Conservation (phyloP, 1,284 basidiomycete genomes). For the Phaffia rhodozyma region DNA sequence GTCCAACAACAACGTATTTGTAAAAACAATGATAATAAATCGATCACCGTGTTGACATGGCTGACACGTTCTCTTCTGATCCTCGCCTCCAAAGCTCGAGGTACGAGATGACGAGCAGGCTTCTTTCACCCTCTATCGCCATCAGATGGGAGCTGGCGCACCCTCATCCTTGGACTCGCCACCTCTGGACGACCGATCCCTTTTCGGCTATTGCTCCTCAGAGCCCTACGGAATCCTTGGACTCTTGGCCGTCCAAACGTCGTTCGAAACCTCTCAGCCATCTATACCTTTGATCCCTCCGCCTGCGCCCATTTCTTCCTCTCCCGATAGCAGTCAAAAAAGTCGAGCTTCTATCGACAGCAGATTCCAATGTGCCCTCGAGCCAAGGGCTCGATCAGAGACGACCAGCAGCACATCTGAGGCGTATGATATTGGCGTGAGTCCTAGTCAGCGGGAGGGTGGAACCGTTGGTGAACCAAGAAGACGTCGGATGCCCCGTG, state of each 20-base stretch:
- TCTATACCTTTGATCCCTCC: slow-evolving; percentile 14
- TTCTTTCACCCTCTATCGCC: slow-evolving; percentile 12
- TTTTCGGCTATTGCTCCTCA: slow-evolving; percentile 12
- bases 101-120: slow-evolving; percentile 15
- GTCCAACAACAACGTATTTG: no score
- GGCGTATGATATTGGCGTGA: neutral
- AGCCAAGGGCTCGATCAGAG: neutral
- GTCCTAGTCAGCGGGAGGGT: neutral
- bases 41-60: no score
- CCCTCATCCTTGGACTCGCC: neutral
- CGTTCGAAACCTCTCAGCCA: neutral
- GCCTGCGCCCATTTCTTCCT: neutral
- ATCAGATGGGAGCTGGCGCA: slow-evolving; percentile 12
- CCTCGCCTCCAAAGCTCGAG: slow-evolving; percentile 4
- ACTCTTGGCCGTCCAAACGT: slow-evolving; percentile 13
- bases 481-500: neutral
- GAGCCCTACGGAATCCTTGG: slow-evolving; percentile 6
- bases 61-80: neutral
- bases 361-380: neutral
- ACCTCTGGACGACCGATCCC: slow-evolving; percentile 5
- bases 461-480: neutral
- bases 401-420: slow-evolving; percentile 15
- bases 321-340: neutral
- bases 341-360: neutral
- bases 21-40: no score